These are phyloP conservation scores for Kuraishia borneana DNA, from an alignment of 805 yeast species.

Conservation along the genomic window DNA sequence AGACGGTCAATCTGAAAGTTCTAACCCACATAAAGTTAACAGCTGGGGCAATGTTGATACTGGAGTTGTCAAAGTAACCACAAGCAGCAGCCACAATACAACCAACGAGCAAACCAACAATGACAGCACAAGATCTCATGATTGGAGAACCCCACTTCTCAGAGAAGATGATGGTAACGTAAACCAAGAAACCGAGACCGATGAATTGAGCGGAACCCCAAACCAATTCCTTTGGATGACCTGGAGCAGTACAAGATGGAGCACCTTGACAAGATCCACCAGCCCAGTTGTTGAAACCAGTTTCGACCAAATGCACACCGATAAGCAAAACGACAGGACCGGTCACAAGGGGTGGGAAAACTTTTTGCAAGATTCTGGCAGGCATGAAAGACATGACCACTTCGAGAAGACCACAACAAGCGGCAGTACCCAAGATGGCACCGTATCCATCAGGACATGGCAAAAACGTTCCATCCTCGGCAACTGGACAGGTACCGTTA, in stretches of 20 bases:
- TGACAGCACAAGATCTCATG: slow-evolving; percentile 90
- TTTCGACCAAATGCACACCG: slow-evolving; percentile 55
- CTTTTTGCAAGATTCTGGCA: slow-evolving; percentile 50
- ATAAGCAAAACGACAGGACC: slow-evolving; percentile 87
- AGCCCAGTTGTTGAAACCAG: slow-evolving; percentile 78
- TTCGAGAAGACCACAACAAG: slow-evolving; percentile 67
- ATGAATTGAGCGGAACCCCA: slow-evolving; percentile 86
- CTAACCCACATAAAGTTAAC: slow-evolving; percentile 83
- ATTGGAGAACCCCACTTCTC: slow-evolving; percentile 91
- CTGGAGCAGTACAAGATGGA: slow-evolving; percentile 40
- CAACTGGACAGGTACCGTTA: slow-evolving; percentile 55
- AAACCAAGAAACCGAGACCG: slow-evolving; percentile 82
- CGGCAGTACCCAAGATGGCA: slow-evolving; percentile 72
- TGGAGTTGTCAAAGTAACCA: slow-evolving; percentile 56
- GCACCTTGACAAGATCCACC: slow-evolving; percentile 57
- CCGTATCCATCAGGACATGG: slow-evolving; percentile 92
- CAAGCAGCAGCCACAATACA: slow-evolving; percentile 90
- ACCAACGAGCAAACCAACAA: slow-evolving; percentile 73
- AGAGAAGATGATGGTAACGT: slow-evolving; percentile 56
- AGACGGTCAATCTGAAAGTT: slow-evolving; percentile 64
- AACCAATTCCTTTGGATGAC: slow-evolving; percentile 29
- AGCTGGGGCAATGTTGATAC: slow-evolving; percentile 63
- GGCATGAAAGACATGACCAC: slow-evolving; percentile 69
- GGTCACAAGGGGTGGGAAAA: slow-evolving; percentile 85
- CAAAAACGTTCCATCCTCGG: slow-evolving; percentile 49